Base-by-base conservation (phyloP, 2,329 filamentous ascomycete species). In the Septoria linicola region DNA sequence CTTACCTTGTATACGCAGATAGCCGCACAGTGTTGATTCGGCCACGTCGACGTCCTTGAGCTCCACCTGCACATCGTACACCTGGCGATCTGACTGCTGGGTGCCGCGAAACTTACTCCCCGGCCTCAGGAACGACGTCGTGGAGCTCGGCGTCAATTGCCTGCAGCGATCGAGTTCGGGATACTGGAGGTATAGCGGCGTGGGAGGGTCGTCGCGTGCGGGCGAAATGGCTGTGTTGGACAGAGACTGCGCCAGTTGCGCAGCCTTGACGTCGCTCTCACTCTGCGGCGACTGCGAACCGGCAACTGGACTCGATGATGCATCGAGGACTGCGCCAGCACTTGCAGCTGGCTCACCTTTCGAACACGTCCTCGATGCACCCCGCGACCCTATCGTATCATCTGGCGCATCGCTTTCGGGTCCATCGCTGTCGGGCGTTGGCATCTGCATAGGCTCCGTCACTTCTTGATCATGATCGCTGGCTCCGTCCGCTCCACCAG, bases 11-110 rank as follows among this genome's bases (percentile, higher is more conserved):
- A 99, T 99, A 61, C 88, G 87, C 59, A 99, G 76, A 70, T 96
- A 97, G 41, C 93, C 93, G 67, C 92, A 97, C 5, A 99, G 78
- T 64, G 92, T 96, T 4, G 91, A 96, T 69, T 97, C 89, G 49
- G 84, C 81, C 80, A 97, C 86, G 68, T 97, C 90, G 37, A 97
- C 90, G 72, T 96, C 87, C 72, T 97, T 96, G 61, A 99, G 89
- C 67, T 96, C 91, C 2, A 99, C 93, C 65, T 96, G 88, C 1
- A 99, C 93, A 78, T 96, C 89, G 68, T 99, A 99, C 8, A 88
- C 82, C 68, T 96, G 90, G 53, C 88, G 83, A 68, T 97, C 92
- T 2, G 92, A 97, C 67, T 92, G 87, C 66, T 99, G 93, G 11
- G 88, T 95, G 51, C 93, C 93, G 53, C 82, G 80, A 66, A 96